phyloP scores from a whole-genome alignment of 169 alveolate species.

The Neospora caninum region DNA sequence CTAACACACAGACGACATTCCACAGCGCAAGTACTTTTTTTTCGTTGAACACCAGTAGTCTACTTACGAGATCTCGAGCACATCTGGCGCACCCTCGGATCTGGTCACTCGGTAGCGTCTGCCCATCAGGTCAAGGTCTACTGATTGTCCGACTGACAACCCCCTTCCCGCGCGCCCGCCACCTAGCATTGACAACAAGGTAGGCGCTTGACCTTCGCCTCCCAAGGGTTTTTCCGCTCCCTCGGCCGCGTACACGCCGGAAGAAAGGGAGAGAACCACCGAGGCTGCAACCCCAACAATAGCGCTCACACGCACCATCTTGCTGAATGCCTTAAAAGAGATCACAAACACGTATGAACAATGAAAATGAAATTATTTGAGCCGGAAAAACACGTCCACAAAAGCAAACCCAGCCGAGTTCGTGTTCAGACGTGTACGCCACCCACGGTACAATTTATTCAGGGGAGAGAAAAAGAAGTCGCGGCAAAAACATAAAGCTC shows the following conservation, averaged over 20 bases:
- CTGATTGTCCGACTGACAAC: background rate
- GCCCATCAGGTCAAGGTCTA: background rate
- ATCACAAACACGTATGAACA: background rate
- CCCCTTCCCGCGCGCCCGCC: background rate
- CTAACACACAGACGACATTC: too few relatives aligned
- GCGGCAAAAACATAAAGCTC: too few relatives aligned
- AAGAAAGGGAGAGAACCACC: background rate
- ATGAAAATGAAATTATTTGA: too few relatives aligned
- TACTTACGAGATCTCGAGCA: background rate
- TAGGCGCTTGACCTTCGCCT: background rate
- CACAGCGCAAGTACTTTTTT: too few relatives aligned
- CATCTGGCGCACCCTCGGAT: background rate
- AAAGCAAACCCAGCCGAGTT: too few relatives aligned
- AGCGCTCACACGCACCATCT: background rate
- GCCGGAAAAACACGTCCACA: too few relatives aligned
- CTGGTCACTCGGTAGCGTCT: background rate
- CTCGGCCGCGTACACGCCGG: background rate
- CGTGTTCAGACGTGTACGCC: too few relatives aligned
- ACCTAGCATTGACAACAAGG: background rate
- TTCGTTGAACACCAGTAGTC: background rate
- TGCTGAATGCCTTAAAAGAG: background rate
- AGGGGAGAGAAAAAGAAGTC: too few relatives aligned
- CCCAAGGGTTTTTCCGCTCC: background rate
- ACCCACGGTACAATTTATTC: too few relatives aligned
- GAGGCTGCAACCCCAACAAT: background rate